Base-by-base conservation (phyloP, 2,329 filamentous ascomycete genomes). In the Lachnellula hyalina region DNA sequence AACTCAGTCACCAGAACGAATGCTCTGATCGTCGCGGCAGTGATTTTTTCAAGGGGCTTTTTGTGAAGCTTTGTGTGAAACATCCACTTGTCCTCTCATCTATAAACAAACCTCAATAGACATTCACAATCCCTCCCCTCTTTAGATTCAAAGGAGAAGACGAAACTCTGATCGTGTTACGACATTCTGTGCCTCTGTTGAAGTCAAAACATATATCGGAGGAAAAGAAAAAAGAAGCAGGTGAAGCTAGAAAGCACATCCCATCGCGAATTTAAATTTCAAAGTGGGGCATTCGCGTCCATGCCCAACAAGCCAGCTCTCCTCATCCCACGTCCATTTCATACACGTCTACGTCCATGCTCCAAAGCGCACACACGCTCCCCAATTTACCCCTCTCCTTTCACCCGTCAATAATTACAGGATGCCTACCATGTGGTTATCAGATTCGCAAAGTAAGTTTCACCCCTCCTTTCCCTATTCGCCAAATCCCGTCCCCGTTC, bases 361-460 rank as follows among this genome's bases (percentile, higher is more conserved):
- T 2, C 21, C n/a, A 19, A 44, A 36, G 44, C 32, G 19, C 21
- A 50, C 25, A 21, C n/a, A 4, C 49, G 21, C 17, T 12, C 17
- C n/a, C 47, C 23, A 11, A 32, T 15, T 46, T 32, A 12, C 41
- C 41, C 19, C 19, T 44, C 28, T 46, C 45, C 15, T n/a, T 49
- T 42, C 47, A n/a, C 12, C 23, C 36, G 35, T 42, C 25, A 34
- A 9, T 28, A 14, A 5, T 14, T 28, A 9, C 59, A 68, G 63
- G 40, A 70, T 70, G 68, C 68, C 68, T 61, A 66, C 90, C 58
- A 95, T 96, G 89, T 97, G 93, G 93, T 81, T 97, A 69, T 89
- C 92, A 67, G 93, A 97, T 75, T 84, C 88, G 70, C 93, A 97
- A 75, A 97, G 93, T 96, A 81, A 69, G 88, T 32, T 25, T 28